Conservation (phyloP, 2,329 filamentous ascomycete genomes). For the Penicillium polonicum region DNA sequence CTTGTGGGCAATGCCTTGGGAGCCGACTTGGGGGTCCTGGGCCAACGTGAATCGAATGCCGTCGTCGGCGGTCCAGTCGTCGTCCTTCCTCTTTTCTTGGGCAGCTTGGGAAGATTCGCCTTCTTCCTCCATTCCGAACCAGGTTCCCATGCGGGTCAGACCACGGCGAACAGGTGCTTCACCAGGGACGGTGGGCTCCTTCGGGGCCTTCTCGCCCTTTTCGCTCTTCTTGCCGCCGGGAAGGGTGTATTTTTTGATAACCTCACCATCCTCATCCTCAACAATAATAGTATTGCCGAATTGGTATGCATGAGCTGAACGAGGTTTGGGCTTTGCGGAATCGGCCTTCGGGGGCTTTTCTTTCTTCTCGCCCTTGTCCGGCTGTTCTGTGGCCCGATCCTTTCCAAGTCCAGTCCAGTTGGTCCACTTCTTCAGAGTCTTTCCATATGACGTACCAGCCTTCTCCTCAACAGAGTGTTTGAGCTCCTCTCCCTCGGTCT, state of each 20-base stretch:
- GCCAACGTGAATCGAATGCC: slow-evolving; percentile 62
- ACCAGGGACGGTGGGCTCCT: slow-evolving; percentile 23
- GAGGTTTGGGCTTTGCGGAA: slow-evolving; percentile 32
- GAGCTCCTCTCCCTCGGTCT: slow-evolving; percentile 46
- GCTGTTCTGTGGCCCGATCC: slow-evolving; percentile 20
- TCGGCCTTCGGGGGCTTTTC: slow-evolving; percentile 17
- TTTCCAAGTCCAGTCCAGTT: slow-evolving; percentile 47
- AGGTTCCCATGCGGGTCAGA: slow-evolving; percentile 60
- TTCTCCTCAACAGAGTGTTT: slow-evolving; percentile 40
- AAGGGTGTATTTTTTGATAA: slow-evolving; percentile 68
- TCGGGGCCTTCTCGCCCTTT: slow-evolving; percentile 23
- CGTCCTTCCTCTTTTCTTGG: slow-evolving; percentile 29
- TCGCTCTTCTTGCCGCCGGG: slow-evolving; percentile 46
- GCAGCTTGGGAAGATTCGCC: slow-evolving; percentile 32
- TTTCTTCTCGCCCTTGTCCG: slow-evolving; percentile 27
- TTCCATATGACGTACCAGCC: slow-evolving; percentile 35
- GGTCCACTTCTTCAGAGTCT: slow-evolving; percentile 50
- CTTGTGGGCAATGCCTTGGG: slow-evolving; percentile 43
- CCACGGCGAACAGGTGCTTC: slow-evolving; percentile 50
- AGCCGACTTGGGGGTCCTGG: slow-evolving; percentile 39
- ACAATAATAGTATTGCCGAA: slow-evolving; percentile 71
- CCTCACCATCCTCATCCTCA: slow-evolving; percentile 67
- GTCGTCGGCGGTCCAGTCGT: slow-evolving; percentile 46
- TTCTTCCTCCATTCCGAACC: slow-evolving; percentile 47
- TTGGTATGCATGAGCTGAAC: slow-evolving; percentile 65